Conservation (phyloP, 805 yeast genomes). For the Teunomyces cretensis region DNA sequence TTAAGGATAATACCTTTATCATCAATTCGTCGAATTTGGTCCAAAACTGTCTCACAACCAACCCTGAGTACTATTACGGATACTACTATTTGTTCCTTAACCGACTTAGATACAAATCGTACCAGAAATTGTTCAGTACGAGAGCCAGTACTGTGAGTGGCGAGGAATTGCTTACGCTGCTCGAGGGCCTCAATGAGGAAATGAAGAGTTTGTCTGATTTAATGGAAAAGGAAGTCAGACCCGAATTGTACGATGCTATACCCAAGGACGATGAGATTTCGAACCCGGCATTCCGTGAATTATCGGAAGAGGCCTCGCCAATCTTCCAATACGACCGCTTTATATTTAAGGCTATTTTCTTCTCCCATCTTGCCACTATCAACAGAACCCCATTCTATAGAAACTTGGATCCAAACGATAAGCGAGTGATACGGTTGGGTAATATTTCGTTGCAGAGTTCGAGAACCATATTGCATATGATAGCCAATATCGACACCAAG, state of each 20-base stretch:
- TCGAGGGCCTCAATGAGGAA: constrained; percentile 18
- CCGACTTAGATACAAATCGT: constrained; percentile 24
- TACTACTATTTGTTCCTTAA: constrained; percentile 14
- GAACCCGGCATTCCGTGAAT: constrained; percentile 2
- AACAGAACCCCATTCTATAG: constrained; percentile 29
- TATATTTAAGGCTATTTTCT: constrained; percentile 21
- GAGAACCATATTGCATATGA: constrained; percentile 21
- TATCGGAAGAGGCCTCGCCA: background rate
- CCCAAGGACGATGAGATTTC: background rate
- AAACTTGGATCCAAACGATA: constrained; percentile 11
- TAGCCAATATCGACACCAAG: constrained; percentile 10
- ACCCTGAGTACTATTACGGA: constrained; percentile 13
- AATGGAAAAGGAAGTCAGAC: constrained; percentile 21
- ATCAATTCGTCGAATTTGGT: constrained; percentile 6
- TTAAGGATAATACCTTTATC: constrained; percentile 2
- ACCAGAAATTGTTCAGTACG: constrained; percentile 23
- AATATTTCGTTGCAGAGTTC: constrained; percentile 24
- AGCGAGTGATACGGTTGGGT: constrained; percentile 11
- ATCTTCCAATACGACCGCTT: background rate
- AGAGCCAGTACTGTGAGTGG: constrained; percentile 7
- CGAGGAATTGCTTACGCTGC: constrained; percentile 6
- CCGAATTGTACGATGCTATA: constrained; percentile 13
- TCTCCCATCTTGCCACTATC: constrained; percentile 24
- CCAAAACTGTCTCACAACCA: constrained; percentile 6
- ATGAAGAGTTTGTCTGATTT: constrained; percentile 17